Base-by-base conservation (phyloP, 805 yeast genomes). In the Candida succiphila region DNA sequence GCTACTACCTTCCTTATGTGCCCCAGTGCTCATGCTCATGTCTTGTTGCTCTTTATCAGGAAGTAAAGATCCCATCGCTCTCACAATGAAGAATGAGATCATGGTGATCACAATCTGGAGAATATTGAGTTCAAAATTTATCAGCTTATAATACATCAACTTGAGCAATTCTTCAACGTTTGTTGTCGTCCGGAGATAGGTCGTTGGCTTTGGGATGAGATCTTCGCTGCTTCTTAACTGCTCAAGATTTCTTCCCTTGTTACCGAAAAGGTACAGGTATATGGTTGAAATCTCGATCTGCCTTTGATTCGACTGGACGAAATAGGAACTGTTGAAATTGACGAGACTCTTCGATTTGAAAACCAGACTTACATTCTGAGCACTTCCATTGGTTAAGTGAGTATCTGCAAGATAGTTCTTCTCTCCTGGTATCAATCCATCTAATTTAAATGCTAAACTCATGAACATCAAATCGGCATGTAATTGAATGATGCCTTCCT, bases 321-420 rank as follows among this genome's bases (percentile, higher is more conserved):
- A 15, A 10, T 19, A 21, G 15, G 13, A 13, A 17, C 16, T 21
- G 1, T 37, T 35, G 20, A 37, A 39, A 6, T 28, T 25, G 10
- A 7, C 23, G 10, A 21, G 23, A 21, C 23, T 10, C 10, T 21
- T 21, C 23, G 10, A 21, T 21, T 7, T 21, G 10, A 21, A 7
- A 8, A 8, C 10, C 24, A 49, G 30, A 13, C 25, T 33, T 13
- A 52, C 46, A 7, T 16, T 35, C 30, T 52, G 52, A 32, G 37
- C 39, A 4, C 34, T 38, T 8, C 54, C 41, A 30, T 51, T 46
- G 6, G 37, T 38, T 28, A 52, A 39, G 16, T 37, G 37, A 1
- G 56, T 48, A 27, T 44, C 41, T 9, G 45, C 30, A 9, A 53
- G 35, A 35, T 52, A 52, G 6, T 43, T 37, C 22, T 48, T 49